A percentile compares a stretch with the other conserved stretches of the same genome.
Evolutionary conservation across 129 eudicot genomes (phyloP).

Genomic region (Rutidosis leptorrhynchoides): DNA sequence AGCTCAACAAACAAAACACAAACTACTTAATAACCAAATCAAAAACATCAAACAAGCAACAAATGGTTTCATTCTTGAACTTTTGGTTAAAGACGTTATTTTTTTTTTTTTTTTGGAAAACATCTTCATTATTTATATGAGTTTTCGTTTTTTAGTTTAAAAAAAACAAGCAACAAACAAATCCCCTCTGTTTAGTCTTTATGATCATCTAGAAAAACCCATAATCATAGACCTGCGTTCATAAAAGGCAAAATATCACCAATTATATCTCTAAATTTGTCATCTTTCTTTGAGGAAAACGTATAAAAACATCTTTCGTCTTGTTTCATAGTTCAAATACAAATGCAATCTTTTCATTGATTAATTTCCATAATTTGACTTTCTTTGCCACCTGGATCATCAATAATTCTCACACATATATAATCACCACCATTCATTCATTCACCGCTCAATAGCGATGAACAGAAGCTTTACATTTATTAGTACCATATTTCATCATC

Average conservation of each 20-base stretch:
- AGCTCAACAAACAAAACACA: too few relatives aligned
- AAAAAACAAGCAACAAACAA: too few relatives aligned
- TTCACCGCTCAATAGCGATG: slow-evolving; percentile 4
- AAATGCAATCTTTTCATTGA: neutral
- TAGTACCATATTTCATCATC: neutral
- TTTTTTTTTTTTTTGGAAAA: too few relatives aligned
- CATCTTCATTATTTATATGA: too few relatives aligned
- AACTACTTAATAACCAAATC: too few relatives aligned
- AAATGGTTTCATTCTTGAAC: too few relatives aligned
- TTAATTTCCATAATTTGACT: neutral
- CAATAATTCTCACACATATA: neutral
- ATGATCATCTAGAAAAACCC: neutral
- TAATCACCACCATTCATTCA: neutral
- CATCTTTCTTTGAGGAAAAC: neutral
- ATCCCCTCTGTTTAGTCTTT: too few relatives aligned
- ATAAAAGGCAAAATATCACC: too few relatives aligned
- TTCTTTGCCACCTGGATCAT: slow-evolving; percentile 25
- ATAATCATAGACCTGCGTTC: too few relatives aligned
- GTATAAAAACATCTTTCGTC: slow-evolving; percentile 23
- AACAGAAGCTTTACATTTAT: neutral
- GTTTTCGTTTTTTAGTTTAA: too few relatives aligned
- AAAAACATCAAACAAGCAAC: too few relatives aligned
- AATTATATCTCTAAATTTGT: neutral
- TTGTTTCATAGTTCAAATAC: neutral
- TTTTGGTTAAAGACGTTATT: too few relatives aligned